Conservation (phyloP, 1,284 basidiomycete species). For the Ceratobasidium theobromae region DNA sequence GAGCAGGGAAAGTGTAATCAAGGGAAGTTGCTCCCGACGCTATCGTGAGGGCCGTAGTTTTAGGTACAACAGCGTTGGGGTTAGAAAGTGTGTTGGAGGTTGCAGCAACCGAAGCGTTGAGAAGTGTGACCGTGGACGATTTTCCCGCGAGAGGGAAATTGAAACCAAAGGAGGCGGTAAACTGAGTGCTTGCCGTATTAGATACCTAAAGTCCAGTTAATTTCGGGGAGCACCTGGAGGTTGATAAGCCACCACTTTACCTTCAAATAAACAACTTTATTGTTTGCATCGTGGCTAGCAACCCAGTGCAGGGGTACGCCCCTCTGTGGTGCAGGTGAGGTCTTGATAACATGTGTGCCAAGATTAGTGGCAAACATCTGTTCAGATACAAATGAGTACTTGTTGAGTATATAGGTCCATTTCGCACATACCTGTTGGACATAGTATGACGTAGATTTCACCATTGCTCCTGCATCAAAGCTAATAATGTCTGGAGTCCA, state of each 20-base stretch:
- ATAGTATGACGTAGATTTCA: slow-evolving; percentile 47
- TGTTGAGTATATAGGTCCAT: neutral
- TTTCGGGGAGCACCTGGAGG: no score
- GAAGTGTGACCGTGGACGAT: slow-evolving; percentile 13
- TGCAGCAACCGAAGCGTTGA: slow-evolving; percentile 29
- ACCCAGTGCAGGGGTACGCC: slow-evolving; percentile 45
- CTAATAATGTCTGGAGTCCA: slow-evolving; percentile 50
- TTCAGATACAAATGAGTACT: neutral
- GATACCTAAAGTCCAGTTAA: slow-evolving; percentile 40
- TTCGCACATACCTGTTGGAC: slow-evolving; percentile 43
- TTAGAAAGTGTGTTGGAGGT: slow-evolving; percentile 38
- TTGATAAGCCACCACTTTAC: neutral
- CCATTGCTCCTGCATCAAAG: slow-evolving; percentile 45
- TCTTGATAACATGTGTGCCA: slow-evolving; percentile 44
- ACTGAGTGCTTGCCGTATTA: slow-evolving; percentile 42
- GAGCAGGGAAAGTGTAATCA: slow-evolving; percentile 45
- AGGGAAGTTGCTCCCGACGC: slow-evolving; percentile 42
- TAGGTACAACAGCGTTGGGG: slow-evolving; percentile 43
- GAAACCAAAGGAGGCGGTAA: slow-evolving; percentile 44
- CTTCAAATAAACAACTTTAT: slow-evolving; percentile 31
- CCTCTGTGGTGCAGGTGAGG: slow-evolving; percentile 41
- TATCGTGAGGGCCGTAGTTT: slow-evolving; percentile 44
- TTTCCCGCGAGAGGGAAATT: slow-evolving; percentile 38
- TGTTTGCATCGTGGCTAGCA: slow-evolving; percentile 40
- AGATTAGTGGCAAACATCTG: slow-evolving; percentile 46